Percentiles rank a stretch among this genome's conserved stretches.
Evolutionary conservation across 176 grass and related monocot genomes (phyloP).

Genomic region (Calamus simplicifolius): DNA sequence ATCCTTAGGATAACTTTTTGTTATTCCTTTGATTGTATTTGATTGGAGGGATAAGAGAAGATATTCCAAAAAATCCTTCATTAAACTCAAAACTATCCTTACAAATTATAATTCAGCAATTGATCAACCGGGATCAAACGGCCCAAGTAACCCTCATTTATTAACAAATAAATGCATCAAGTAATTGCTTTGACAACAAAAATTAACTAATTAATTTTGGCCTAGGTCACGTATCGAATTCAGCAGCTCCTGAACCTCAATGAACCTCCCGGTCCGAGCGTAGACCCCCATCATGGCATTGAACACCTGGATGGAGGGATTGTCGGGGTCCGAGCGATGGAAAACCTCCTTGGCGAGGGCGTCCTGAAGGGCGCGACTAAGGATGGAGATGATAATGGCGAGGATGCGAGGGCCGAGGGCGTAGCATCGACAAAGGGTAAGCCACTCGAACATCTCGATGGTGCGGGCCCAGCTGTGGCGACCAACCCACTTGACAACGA

Average conservation of each 20-base stretch:
- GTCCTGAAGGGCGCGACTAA: constrained; percentile 71
- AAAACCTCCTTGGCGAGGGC: constrained; percentile 62
- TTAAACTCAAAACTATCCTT: no score
- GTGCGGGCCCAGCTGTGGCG: constrained; percentile 56
- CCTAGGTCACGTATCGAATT: constrained; percentile 50
- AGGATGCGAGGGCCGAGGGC: constrained; percentile 58
- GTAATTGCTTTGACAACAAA: no score
- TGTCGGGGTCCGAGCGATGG: constrained; percentile 32
- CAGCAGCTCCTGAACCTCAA: constrained; percentile 53
- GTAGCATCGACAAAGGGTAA: constrained; percentile 31
- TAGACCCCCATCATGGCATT: constrained; percentile 96
- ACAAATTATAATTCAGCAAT: no score
- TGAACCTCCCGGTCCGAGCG: constrained; percentile 52
- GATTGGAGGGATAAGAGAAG: no score
- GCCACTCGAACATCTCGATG: constrained; percentile 86
- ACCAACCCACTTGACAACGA: constrained; percentile 63
- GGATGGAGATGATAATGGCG: constrained; percentile 58
- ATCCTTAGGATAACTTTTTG: no score
- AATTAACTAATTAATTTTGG: no score
- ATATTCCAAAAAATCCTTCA: no score
- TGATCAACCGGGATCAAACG: no score
- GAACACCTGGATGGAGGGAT: constrained; percentile 65
- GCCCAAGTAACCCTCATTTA: no score
- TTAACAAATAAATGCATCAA: no score
- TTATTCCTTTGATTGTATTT: no score